These are phyloP conservation scores for Annona squamosa DNA, from an alignment of 164 flowering plant species.

Conservation along the genomic window DNA sequence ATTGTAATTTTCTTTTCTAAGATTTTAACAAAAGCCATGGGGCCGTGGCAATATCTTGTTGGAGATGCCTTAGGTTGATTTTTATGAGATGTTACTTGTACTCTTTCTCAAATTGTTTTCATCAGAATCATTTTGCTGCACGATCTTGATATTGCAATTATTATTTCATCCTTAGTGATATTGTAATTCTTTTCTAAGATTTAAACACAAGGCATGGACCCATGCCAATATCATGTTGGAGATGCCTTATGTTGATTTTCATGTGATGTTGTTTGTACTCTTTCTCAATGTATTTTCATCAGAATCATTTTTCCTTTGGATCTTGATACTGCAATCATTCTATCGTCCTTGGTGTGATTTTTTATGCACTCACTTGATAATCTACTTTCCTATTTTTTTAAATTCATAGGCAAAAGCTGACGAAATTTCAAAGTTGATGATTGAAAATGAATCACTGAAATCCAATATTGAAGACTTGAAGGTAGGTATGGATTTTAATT, in stretches of 20 bases:
- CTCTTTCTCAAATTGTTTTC: neutral
- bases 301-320: neutral
- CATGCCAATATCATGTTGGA: neutral
- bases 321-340: neutral
- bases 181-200: too few species aligned
- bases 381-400: neutral
- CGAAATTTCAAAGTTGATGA: conserved; percentile 87
- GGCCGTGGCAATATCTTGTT: neutral
- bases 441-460: conserved; percentile 89
- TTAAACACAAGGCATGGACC: neutral
- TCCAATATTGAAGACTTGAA: conserved; percentile 57
- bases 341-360: neutral
- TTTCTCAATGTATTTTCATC: too few species aligned
- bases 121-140: neutral
- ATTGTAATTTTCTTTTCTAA: too few species aligned
- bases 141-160: too few species aligned
- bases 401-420: conserved; percentile 83
- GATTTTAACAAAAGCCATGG: neutral
- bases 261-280: neutral
- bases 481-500: conserved; percentile 34
- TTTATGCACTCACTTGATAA: neutral
- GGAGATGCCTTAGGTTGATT: neutral
- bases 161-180: too few species aligned
- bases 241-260: neutral
- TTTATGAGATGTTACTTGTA: neutral